phyloP scores from a whole-genome alignment of 345 rosid species.

The Melaleuca alternifolia region DNA sequence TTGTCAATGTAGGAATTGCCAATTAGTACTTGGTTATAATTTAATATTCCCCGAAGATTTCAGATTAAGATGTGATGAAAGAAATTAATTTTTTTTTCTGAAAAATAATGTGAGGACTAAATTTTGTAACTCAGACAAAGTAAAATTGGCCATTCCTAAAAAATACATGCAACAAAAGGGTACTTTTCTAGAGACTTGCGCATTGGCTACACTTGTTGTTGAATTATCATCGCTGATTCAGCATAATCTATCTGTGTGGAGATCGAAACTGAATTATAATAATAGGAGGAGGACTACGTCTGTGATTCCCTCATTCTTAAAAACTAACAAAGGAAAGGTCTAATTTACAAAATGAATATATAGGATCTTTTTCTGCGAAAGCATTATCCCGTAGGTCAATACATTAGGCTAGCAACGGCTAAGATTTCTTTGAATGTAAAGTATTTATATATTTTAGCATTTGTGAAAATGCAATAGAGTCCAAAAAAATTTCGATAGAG shows the following conservation, averaged over 20 bases:
- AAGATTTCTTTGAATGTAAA: too few species aligned
- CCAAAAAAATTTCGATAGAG: too few species aligned
- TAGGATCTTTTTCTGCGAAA: too few species aligned
- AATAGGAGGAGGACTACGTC: too few species aligned
- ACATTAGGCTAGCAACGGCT: too few species aligned
- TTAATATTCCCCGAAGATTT: background rate
- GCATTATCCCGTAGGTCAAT: too few species aligned
- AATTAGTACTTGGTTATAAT: background rate
- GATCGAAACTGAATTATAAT: too few species aligned
- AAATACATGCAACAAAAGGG: background rate
- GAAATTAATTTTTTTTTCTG: background rate
- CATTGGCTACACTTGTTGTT: background rate
- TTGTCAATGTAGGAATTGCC: background rate
- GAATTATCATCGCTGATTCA: background rate
- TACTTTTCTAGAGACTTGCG: background rate
- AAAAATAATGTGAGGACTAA: background rate
- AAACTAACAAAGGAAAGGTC: too few species aligned
- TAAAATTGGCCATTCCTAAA: background rate
- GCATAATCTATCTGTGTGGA: background rate
- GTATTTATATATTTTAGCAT: too few species aligned
- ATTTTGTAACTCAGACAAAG: background rate
- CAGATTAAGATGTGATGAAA: background rate
- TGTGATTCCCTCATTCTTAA: too few species aligned
- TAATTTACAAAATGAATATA: too few species aligned
- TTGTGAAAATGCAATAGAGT: too few species aligned